Evolutionary conservation across 345 rosid genomes (phyloP).

Genomic region (Eucalyptus sp.): DNA sequence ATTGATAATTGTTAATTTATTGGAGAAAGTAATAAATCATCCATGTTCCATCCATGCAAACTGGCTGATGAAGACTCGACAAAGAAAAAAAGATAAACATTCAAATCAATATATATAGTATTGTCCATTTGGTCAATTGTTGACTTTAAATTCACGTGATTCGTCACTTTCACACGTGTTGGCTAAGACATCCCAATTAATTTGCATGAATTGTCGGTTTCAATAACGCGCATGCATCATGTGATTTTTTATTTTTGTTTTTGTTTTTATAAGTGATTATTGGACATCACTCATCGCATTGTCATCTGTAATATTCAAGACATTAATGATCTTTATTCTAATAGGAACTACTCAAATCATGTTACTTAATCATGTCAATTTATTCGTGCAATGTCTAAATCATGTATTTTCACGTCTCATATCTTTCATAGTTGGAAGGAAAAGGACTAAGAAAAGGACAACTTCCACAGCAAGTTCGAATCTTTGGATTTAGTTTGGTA

Average conservation of each 20-base stretch:
- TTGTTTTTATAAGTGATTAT: not conserved
- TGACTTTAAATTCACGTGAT: not conserved
- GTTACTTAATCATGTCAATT: not conserved
- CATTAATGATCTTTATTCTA: not conserved
- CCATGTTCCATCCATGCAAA: not conserved
- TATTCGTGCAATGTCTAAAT: not conserved
- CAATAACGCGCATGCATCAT: not conserved
- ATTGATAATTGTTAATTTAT: not conserved
- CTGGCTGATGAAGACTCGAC: not conserved
- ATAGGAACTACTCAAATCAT: fast-evolving
- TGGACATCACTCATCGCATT: not conserved
- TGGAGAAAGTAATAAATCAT: not conserved
- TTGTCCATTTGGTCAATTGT: not conserved
- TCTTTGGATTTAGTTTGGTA: not conserved
- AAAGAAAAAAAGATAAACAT: not conserved
- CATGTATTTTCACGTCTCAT: not conserved
- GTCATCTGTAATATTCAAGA: not conserved
- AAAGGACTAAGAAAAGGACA: not conserved
- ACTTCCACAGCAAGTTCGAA: not conserved
- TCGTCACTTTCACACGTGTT: not conserved
- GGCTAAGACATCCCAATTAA: not conserved
- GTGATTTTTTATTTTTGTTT: not conserved
- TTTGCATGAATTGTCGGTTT: not conserved
- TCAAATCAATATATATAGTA: fast-evolving
- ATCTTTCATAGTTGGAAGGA: not conserved